phyloP scores from a whole-genome alignment of 2,329 filamentous ascomycete species.

The Saccharata proteae region DNA sequence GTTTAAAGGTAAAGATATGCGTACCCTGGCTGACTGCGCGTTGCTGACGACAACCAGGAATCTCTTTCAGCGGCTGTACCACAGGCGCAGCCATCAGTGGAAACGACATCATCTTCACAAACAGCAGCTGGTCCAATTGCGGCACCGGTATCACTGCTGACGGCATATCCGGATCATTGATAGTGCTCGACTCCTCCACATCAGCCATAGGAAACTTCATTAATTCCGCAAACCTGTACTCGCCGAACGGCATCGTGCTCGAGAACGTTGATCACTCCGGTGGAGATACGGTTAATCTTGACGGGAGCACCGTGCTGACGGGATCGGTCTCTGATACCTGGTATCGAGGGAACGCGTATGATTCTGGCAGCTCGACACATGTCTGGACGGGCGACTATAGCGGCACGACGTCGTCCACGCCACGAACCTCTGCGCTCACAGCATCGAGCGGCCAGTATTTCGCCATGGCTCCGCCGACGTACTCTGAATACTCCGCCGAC shows the following conservation, averaged over 20 bases:
- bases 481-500: slow-evolving; percentile 4
- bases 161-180: slow-evolving; percentile 2
- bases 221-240: not conserved
- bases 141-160: slow-evolving; percentile 3
- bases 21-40: slow-evolving; percentile 17
- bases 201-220: slow-evolving; percentile 4
- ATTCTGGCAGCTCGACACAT: too few species aligned
- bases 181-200: slow-evolving; percentile 4
- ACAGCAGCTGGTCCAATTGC: slow-evolving; percentile 4
- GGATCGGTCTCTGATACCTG: slow-evolving; percentile 5
- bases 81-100: slow-evolving; percentile 2
- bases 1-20: slow-evolving; percentile 24
- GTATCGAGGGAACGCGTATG: slow-evolving; percentile 8
- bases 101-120: slow-evolving; percentile 4
- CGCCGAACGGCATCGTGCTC: slow-evolving; percentile 6
- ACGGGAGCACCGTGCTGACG: slow-evolving; percentile 1
- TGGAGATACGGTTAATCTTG: slow-evolving; percentile 2
- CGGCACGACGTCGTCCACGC: too few species aligned
- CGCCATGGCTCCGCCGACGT: slow-evolving; percentile 6
- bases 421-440: too few species aligned
- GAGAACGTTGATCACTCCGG: slow-evolving; percentile 6
- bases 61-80: slow-evolving; percentile 6
- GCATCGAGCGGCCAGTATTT: slow-evolving; percentile 4
- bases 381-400: too few species aligned
- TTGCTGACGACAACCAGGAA: slow-evolving; percentile 13